phyloP scores from a whole-genome alignment of 805 yeast genomes.

The Candida ovalis region DNA sequence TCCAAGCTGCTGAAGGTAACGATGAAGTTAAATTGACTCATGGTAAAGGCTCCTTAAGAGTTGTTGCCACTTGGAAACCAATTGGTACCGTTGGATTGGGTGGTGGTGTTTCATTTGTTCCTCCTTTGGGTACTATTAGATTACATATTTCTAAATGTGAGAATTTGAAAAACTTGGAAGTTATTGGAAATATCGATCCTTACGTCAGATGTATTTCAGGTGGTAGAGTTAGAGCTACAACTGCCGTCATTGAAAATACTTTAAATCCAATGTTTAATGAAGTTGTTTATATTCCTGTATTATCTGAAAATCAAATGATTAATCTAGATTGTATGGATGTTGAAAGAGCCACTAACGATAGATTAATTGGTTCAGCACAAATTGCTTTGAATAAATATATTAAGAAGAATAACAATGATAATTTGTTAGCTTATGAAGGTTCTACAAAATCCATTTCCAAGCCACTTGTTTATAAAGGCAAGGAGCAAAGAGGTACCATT shows the following conservation, averaged over 20 bases:
- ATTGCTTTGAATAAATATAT: slow-evolving; percentile 47
- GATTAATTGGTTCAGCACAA: slow-evolving; percentile 57
- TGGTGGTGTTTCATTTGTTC: slow-evolving; percentile 36
- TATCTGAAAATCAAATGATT: slow-evolving; percentile 56
- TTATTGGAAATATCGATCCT: slow-evolving; percentile 74
- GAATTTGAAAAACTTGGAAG: slow-evolving; percentile 53
- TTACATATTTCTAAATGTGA: slow-evolving; percentile 52
- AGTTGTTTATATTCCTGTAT: slow-evolving; percentile 56
- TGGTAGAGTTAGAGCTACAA: slow-evolving; percentile 53
- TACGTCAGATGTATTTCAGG: slow-evolving; percentile 58
- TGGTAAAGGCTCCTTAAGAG: slow-evolving; percentile 52
- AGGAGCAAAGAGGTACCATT: slow-evolving; percentile 48
- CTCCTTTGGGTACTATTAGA: slow-evolving; percentile 67
- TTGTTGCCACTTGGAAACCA: slow-evolving; percentile 70
- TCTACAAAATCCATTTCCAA: slow-evolving; percentile 39
- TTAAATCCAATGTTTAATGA: slow-evolving; percentile 57
- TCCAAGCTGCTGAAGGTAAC: slow-evolving; percentile 46
- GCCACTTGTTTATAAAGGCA: slow-evolving; percentile 30
- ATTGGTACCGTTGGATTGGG: slow-evolving; percentile 50
- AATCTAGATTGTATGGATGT: slow-evolving; percentile 62
- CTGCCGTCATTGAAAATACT: slow-evolving; percentile 51
- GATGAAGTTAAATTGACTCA: slow-evolving; percentile 43
- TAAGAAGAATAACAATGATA: slow-evolving; percentile 44
- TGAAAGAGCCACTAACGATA: slow-evolving; percentile 57
- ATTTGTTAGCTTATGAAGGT: slow-evolving; percentile 49